Conservation (phyloP, 768 basidiomycete species). For the Fomitopsis serialis region DNA sequence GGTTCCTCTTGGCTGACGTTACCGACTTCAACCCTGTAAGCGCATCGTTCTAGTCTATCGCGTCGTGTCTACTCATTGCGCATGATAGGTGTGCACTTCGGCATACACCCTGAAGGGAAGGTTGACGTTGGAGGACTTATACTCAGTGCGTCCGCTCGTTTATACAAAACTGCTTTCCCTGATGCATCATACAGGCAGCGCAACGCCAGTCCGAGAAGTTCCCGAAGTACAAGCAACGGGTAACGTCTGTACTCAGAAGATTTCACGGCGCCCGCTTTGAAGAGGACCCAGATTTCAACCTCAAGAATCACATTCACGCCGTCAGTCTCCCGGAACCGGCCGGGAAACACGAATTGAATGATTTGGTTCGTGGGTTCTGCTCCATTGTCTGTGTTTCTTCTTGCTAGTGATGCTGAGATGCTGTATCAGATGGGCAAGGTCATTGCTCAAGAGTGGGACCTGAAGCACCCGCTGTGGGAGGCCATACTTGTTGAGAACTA, state of each 20-base stretch:
- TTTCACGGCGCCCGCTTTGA: slow-evolving; percentile 17
- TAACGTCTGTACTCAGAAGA: slow-evolving; percentile 12
- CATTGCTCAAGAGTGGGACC: slow-evolving; percentile 18
- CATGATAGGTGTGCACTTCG: slow-evolving; percentile 10
- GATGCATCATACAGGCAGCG: not conserved
- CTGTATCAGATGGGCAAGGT: slow-evolving; percentile 14
- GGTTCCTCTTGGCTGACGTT: slow-evolving; percentile 14
- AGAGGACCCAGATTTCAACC: slow-evolving; percentile 16
- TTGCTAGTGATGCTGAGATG: not conserved
- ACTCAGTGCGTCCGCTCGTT: not conserved
- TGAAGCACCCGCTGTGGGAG: slow-evolving; percentile 15
- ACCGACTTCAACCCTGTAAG: slow-evolving; percentile 20
- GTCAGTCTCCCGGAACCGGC: slow-evolving; percentile 16
- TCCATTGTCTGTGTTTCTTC: not conserved
- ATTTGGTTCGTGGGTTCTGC: slow-evolving; percentile 7
- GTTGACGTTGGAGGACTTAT: slow-evolving; percentile 4
- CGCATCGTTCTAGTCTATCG: not conserved
- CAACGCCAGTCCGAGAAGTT: slow-evolving; percentile 11
- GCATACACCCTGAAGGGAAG: slow-evolving; percentile 9
- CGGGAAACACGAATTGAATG: slow-evolving; percentile 16
- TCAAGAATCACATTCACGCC: slow-evolving; percentile 13
- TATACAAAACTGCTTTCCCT: not conserved
- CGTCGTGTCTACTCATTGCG: not conserved
- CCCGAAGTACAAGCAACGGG: slow-evolving; percentile 14
- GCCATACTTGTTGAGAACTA: slow-evolving; percentile 18